phyloP scores from a whole-genome alignment of 2,329 filamentous ascomycete species.

The Basipetospora chlamydospora region DNA sequence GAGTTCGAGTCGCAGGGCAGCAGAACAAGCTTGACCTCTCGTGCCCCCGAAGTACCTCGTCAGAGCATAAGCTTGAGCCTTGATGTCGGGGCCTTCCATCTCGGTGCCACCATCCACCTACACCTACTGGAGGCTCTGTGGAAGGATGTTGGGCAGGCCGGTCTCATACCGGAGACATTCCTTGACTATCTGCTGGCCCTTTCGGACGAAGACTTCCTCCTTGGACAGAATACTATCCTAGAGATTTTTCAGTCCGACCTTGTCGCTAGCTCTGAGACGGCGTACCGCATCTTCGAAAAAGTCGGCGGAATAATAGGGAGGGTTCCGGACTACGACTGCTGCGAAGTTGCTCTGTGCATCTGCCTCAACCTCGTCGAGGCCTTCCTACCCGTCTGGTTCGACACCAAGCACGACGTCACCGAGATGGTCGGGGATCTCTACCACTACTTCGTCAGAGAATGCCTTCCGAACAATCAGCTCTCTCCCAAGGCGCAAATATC shows the following conservation, averaged over 20 bases:
- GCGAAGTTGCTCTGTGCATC: conserved; percentile 55
- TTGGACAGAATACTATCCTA: conserved; percentile 31
- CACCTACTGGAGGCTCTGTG: conserved; percentile 27
- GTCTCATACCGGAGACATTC: conserved; percentile 33
- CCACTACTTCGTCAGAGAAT: conserved; percentile 54
- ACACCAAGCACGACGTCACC: conserved; percentile 43
- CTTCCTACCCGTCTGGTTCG: conserved; percentile 48
- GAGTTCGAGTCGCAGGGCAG: conserved; percentile 48
- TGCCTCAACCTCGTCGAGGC: conserved; percentile 55
- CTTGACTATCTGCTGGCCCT: conserved; percentile 34
- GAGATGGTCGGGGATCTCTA: conserved; percentile 63
- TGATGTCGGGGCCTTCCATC: conserved; percentile 30
- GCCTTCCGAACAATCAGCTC: conserved; percentile 52
- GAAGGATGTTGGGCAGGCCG: conserved; percentile 29
- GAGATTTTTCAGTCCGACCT: conserved; percentile 42
- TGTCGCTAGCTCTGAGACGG: conserved; percentile 29
- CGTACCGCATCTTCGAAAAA: conserved; percentile 31
- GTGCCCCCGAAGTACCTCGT: conserved; percentile 28
- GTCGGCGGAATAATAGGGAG: conserved; percentile 36
- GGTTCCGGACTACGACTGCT: conserved; percentile 48
- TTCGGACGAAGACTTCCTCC: conserved; percentile 37
- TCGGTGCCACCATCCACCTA: conserved; percentile 30
- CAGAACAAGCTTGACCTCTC: conserved; percentile 23
- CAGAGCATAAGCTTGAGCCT: conserved; percentile 26
- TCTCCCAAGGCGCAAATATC: conserved; percentile 54